Evolutionary conservation across 176 grass and related monocot species (phyloP).

Genomic region (Urochloa ruziziensis): DNA sequence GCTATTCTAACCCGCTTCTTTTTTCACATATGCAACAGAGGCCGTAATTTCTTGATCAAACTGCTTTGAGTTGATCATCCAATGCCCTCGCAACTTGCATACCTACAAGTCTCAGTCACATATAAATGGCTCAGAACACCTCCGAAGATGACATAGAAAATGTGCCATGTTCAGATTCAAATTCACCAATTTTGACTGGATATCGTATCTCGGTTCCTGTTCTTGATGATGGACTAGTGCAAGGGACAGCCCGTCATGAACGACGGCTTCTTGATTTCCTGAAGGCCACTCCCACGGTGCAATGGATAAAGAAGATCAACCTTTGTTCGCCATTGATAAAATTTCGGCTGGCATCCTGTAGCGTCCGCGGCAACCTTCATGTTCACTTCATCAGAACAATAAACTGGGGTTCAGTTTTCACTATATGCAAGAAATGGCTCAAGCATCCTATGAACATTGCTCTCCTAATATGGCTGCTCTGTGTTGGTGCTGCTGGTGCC

Average conservation of each 20-base stretch:
- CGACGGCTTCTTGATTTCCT: constrained; percentile 56
- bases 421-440: constrained; percentile 53
- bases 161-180: constrained; percentile 11
- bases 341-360: constrained; percentile 31
- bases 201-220: constrained; percentile 31
- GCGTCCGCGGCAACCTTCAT: constrained; percentile 21
- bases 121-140: constrained; percentile 8
- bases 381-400: constrained; percentile 64
- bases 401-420: constrained; percentile 53
- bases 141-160: constrained; percentile 15
- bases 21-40: constrained; percentile 10
- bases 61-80: not conserved
- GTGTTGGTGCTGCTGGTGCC: constrained; percentile 51
- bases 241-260: not conserved
- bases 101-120: not conserved
- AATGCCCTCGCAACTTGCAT: not conserved
- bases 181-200: constrained; percentile 44
- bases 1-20: not conserved
- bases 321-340: constrained; percentile 27
- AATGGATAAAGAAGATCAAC: constrained; percentile 53
- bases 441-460: constrained; percentile 77
- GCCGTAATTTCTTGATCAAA: not conserved
- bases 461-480: constrained; percentile 76
- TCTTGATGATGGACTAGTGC: constrained; percentile 22
- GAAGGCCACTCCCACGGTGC: constrained; percentile 46